phyloP scores from a whole-genome alignment of 1,284 basidiomycete species.

The Leccinum insolens region DNA sequence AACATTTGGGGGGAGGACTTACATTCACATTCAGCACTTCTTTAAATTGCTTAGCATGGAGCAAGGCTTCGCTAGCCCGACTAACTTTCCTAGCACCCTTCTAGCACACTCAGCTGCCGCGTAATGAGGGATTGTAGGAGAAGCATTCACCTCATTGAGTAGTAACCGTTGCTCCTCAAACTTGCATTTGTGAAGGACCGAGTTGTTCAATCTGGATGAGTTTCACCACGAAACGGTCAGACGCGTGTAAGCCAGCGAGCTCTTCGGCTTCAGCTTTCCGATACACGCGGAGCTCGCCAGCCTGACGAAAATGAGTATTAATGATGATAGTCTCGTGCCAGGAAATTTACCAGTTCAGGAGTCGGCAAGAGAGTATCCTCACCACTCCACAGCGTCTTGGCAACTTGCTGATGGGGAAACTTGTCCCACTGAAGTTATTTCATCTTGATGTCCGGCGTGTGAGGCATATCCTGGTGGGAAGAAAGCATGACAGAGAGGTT shows the following conservation, averaged over 20 bases:
- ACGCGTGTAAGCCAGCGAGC: conserved; percentile 86
- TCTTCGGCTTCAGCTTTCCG: conserved; percentile 88
- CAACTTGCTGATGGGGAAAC: too few relatives aligned
- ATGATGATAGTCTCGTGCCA: conserved; percentile 12
- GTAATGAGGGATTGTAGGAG: conserved; percentile 13
- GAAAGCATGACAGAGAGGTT: conserved; percentile 58
- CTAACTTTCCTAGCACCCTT: conserved; percentile 80
- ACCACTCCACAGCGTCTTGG: too few relatives aligned
- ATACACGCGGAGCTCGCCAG: conserved; percentile 92
- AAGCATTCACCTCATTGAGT: conserved; percentile 61
- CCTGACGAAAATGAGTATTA: conserved; percentile 43
- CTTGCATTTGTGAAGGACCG: conserved; percentile 84
- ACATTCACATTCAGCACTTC: conserved; percentile 73
- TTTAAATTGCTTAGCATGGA: conserved; percentile 83
- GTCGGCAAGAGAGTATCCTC: conserved; percentile 58
- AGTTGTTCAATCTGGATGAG: conserved; percentile 95
- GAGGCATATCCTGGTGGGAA: conserved; percentile 83
- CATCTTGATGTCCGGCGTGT: conserved; percentile 90
- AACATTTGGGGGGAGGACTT: conserved; percentile 26
- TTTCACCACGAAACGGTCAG: conserved; percentile 96
- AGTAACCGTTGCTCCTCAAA: conserved; percentile 84
- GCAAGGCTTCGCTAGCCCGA: conserved; percentile 78
- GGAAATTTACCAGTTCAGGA: conserved; percentile 74
- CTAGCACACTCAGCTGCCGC: conserved; percentile 11
- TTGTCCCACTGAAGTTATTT: conserved; percentile 74